Percentiles rank a stretch among this genome's conserved stretches.
These are phyloP conservation scores for Chlorella sp. DNA, from an alignment of 139 green algal genomes.

Conservation along the genomic window DNA sequence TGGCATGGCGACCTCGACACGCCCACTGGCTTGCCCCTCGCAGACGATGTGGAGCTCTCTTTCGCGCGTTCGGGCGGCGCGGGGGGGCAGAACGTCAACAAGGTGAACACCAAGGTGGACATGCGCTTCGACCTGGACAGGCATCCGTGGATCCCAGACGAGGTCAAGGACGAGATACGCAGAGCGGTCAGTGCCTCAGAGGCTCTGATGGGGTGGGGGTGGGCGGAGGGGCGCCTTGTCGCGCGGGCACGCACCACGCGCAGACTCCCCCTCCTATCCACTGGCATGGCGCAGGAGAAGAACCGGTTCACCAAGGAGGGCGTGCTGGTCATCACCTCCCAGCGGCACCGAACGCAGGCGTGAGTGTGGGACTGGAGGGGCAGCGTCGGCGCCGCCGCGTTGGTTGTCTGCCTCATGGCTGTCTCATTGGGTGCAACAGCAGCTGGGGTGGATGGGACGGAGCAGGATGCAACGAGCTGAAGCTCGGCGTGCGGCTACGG, in stretches of 20 bases:
- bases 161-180: constrained; percentile 66
- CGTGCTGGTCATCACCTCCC: constrained; percentile 82
- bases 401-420: too few relatives aligned
- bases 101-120: constrained; percentile 61
- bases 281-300: constrained; percentile 64
- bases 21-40: too few relatives aligned
- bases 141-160: constrained; percentile 68
- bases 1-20: too few relatives aligned
- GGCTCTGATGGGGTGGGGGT: neutral
- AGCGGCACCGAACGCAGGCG: constrained; percentile 77
- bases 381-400: too few relatives aligned
- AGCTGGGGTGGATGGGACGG: too few relatives aligned
- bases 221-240: neutral
- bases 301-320: constrained; percentile 92
- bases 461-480: too few relatives aligned
- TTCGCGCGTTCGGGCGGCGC: constrained; percentile 87
- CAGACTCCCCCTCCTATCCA: too few relatives aligned
- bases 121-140: constrained; percentile 78
- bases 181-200: constrained; percentile 34
- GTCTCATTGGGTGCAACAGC: too few relatives aligned
- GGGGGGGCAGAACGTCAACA: constrained; percentile 83
- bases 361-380: too few relatives aligned
- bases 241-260: neutral
- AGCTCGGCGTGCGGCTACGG: too few relatives aligned
- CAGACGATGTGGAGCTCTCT: constrained; percentile 85